These are phyloP conservation scores for Dendrobium catenatum DNA, from an alignment of 106 monocot genomes.

Conservation along the genomic window DNA sequence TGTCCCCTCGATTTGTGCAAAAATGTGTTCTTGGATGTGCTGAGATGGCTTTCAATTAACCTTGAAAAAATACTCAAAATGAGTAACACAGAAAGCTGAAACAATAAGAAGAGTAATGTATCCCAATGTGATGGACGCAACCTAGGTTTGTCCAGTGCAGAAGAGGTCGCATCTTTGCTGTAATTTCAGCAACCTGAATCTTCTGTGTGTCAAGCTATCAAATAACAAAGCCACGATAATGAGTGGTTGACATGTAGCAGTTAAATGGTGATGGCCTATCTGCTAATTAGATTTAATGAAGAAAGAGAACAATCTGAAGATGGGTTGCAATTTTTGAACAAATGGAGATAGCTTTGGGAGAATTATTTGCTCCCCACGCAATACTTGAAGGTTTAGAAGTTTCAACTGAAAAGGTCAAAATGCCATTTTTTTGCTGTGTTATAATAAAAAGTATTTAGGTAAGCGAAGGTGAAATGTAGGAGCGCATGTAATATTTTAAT, in stretches of 20 bases:
- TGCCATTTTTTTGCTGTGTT: too few relatives aligned
- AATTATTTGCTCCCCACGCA: too few relatives aligned
- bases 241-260: neutral
- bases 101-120: neutral
- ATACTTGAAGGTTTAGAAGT: too few relatives aligned
- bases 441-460: too few relatives aligned
- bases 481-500: too few relatives aligned
- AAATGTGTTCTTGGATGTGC: neutral
- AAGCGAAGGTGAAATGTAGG: too few relatives aligned
- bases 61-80: neutral
- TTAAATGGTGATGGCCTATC: neutral
- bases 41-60: neutral
- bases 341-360: too few relatives aligned
- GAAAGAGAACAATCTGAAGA: neutral
- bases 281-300: neutral
- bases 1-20: neutral
- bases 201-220: neutral
- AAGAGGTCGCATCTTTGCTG: neutral
- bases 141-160: neutral
- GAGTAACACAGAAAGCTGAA: neutral
- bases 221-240: neutral
- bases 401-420: too few relatives aligned
- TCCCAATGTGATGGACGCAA: neutral
- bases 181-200: neutral
- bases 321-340: too few relatives aligned